Evolutionary conservation across 352 stramenopile species (phyloP).

Genomic region (Peronospora belbahrii): DNA sequence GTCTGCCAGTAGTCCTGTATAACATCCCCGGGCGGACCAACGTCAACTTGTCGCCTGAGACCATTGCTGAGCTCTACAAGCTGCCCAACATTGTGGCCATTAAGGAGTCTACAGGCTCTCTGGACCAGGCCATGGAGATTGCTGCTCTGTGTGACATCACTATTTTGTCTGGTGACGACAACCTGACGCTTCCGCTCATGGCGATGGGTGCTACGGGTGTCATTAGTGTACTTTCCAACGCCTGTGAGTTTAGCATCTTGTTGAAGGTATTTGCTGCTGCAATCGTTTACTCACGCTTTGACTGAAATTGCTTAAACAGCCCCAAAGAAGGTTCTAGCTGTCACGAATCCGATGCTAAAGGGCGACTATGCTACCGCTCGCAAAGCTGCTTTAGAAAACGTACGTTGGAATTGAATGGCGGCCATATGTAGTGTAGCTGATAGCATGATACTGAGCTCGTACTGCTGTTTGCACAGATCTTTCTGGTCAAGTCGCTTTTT

Average conservation of each 20-base stretch:
- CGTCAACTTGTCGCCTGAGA: conserved; percentile 92
- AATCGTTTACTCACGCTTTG: neutral
- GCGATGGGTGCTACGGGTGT: conserved; percentile 83
- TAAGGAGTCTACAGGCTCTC: conserved; percentile 95
- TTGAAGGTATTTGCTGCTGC: neutral
- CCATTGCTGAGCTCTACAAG: conserved; percentile 88
- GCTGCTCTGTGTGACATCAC: conserved; percentile 86
- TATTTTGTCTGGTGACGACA: conserved; percentile 88
- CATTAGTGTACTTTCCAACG: conserved; percentile 89
- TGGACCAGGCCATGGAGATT: conserved; percentile 87
- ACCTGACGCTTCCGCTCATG: conserved; percentile 87
- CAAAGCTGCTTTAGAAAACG: conserved; percentile 81
- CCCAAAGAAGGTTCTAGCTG: conserved; percentile 75
- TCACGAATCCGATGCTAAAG: conserved; percentile 69
- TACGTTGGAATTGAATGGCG: conserved; percentile 25
- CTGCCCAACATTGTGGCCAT: conserved; percentile 95
- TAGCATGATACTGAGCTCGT: conserved; percentile 5
- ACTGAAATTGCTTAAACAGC: conserved; percentile 21
- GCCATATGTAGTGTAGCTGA: neutral
- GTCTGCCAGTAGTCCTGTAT: conserved; percentile 93
- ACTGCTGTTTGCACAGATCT: conserved; percentile 42
- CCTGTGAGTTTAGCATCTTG: conserved; percentile 37
- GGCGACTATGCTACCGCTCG: conserved; percentile 74
- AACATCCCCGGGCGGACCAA: conserved; percentile 96
- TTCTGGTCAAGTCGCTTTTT: conserved; percentile 88